A percentile compares a stretch with the other conserved stretches of the same genome.
Conservation (phyloP, 345 rosid species). For the Gossypium turneri region DNA sequence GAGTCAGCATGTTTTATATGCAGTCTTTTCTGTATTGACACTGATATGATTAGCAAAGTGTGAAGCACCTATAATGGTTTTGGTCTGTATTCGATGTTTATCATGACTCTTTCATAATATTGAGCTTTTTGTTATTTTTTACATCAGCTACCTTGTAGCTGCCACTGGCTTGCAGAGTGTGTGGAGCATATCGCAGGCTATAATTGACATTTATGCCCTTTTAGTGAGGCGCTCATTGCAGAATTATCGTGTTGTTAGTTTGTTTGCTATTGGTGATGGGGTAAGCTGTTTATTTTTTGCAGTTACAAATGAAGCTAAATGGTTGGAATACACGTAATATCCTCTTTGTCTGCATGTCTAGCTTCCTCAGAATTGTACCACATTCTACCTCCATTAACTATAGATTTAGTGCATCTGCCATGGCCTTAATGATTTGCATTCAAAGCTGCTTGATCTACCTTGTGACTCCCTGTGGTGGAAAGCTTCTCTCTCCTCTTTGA, state of each 20-base stretch:
- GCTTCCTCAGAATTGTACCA: background rate
- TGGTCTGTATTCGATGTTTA: background rate
- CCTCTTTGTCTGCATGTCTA: background rate
- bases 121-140: slow-evolving; percentile 21
- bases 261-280: slow-evolving; percentile 71
- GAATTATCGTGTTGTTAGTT: slow-evolving; percentile 41
- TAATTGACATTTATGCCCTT: slow-evolving; percentile 58
- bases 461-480: background rate
- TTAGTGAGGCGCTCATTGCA: slow-evolving; percentile 73
- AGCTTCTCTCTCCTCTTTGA: background rate
- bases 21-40: background rate
- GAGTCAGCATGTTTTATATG: no score
- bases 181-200: slow-evolving; percentile 63
- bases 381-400: background rate
- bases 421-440: background rate
- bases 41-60: background rate
- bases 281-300: slow-evolving; percentile 36
- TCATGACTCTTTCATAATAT: slow-evolving; percentile 9
- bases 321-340: background rate
- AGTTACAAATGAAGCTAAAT: background rate
- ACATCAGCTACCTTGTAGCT: slow-evolving; percentile 73
- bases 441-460: background rate
- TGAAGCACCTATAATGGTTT: background rate
- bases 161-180: slow-evolving; percentile 68
- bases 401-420: background rate